Evolutionary conservation across 2,329 filamentous ascomycete genomes (phyloP).

Genomic region (Calonectria hongkongensis): DNA sequence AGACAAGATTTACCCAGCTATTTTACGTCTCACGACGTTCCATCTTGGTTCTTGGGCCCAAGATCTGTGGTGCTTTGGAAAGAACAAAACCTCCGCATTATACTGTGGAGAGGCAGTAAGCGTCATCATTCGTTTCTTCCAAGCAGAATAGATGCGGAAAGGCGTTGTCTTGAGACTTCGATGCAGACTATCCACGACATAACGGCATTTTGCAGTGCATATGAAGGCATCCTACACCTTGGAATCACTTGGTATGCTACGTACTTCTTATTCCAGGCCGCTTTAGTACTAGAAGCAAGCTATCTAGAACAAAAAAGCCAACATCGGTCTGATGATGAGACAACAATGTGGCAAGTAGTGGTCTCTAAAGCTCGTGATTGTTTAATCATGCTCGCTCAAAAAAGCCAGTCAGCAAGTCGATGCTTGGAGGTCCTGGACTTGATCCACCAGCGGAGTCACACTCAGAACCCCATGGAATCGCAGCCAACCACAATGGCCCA

Average conservation of each 20-base stretch:
- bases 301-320: constrained; percentile 36
- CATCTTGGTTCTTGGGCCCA: constrained; percentile 60
- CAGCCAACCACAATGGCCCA: not conserved
- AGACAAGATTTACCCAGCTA: constrained; percentile 57
- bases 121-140: constrained; percentile 58
- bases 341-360: constrained; percentile 29
- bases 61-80: constrained; percentile 64
- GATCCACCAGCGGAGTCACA: constrained; percentile 24
- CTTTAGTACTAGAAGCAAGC: constrained; percentile 60
- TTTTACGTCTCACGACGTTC: constrained; percentile 56
- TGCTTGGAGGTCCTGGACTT: constrained; percentile 34
- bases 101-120: constrained; percentile 62
- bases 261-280: constrained; percentile 67
- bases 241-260: constrained; percentile 65
- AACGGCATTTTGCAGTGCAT: constrained; percentile 58
- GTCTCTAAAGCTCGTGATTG: constrained; percentile 33
- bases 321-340: constrained; percentile 32
- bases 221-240: constrained; percentile 54
- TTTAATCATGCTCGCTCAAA: constrained; percentile 30
- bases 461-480: constrained; percentile 1
- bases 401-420: constrained; percentile 34
- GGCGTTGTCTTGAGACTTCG: constrained; percentile 62
- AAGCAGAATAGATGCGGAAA: constrained; percentile 51
- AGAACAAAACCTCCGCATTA: constrained; percentile 64
- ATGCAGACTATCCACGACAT: constrained; percentile 62